These are phyloP conservation scores for Sphagnurus paluster DNA, from an alignment of 1,284 basidiomycete species.

Conservation along the genomic window DNA sequence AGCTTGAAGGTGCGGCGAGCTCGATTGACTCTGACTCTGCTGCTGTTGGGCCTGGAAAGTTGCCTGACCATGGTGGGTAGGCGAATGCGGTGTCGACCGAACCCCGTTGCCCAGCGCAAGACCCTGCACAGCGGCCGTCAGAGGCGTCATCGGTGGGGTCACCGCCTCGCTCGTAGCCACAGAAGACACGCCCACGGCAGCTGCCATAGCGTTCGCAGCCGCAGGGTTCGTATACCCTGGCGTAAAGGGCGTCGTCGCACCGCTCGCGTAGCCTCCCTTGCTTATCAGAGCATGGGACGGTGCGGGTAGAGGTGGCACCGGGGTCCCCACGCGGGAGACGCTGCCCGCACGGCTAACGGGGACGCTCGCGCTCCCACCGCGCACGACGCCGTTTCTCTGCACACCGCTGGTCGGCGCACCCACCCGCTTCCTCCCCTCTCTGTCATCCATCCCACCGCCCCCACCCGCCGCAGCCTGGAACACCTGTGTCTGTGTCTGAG, in stretches of 20 bases:
- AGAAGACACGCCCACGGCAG: constrained; percentile 1
- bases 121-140: constrained; percentile 23
- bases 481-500: too few relatives aligned
- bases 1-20: not conserved
- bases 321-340: constrained; percentile 34
- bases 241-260: constrained; percentile 20
- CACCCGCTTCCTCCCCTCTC: constrained; percentile 17
- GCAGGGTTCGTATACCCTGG: constrained; percentile 17
- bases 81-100: constrained; percentile 15
- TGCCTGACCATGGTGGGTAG: constrained; percentile 10
- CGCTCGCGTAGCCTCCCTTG: not conserved
- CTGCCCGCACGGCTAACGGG: constrained; percentile 36
- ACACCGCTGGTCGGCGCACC: constrained; percentile 14
- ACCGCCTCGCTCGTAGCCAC: not conserved
- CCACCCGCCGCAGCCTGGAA: not conserved
- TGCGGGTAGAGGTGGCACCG: constrained; percentile 19
- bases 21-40: not conserved
- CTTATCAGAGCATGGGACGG: not conserved
- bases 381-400: constrained; percentile 8
- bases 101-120: constrained; percentile 9
- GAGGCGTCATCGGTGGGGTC: constrained; percentile 23
- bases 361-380: constrained; percentile 30
- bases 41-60: constrained; percentile 7
- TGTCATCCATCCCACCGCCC: not conserved
- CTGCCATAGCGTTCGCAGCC: constrained; percentile 5